These are phyloP conservation scores for Jasminum sambac DNA, from an alignment of 257 asterid species.

Conservation along the genomic window DNA sequence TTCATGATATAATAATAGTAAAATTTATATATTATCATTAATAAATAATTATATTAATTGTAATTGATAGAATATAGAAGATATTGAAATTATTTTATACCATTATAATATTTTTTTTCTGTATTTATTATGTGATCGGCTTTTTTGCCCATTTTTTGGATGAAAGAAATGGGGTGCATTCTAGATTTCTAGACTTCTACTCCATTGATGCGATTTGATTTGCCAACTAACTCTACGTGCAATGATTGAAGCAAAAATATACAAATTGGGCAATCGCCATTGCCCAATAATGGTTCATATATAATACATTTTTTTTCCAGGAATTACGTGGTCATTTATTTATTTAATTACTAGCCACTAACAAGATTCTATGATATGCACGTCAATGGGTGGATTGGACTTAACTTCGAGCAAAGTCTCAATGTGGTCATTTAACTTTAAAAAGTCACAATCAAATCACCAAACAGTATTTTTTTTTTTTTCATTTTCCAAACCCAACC, in stretches of 20 bases:
- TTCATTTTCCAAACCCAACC: background rate
- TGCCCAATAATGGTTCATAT: no score
- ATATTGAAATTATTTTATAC: no score
- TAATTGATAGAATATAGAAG: no score
- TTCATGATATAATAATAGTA: no score
- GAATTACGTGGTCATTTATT: background rate
- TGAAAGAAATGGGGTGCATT: background rate
- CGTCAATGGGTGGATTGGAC: background rate
- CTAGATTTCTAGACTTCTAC: background rate
- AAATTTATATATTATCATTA: no score
- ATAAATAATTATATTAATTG: no score
- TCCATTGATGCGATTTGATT: background rate
- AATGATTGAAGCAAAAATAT: background rate
- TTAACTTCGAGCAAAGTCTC: background rate
- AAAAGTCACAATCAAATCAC: background rate
- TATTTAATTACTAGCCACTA: conserved; percentile 19
- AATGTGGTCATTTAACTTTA: background rate
- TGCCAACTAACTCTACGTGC: background rate
- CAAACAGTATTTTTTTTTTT: background rate
- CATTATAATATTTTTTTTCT: no score
- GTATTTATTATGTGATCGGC: no score
- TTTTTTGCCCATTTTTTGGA: no score
- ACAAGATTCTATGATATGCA: conserved; percentile 24
- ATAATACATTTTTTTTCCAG: no score
- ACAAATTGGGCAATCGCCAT: background rate